Base-by-base conservation (phyloP, 306 rosid species). In the Sophora flavescens region DNA sequence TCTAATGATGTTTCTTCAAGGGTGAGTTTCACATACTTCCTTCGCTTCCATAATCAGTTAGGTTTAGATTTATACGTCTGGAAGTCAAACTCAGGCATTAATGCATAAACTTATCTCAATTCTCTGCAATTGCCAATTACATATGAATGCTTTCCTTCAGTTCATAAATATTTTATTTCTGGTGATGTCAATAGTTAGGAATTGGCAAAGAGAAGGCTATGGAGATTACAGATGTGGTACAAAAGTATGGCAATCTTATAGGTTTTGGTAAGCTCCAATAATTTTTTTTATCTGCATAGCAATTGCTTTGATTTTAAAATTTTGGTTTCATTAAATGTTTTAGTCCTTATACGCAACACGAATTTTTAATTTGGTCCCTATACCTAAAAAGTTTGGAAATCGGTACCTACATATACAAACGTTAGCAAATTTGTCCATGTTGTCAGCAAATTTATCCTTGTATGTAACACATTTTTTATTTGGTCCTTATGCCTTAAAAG, bases 181-280 rank as follows among this genome's bases (percentile, higher is more conserved):
- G 54, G 71, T 69, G 56, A 38, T 80, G 75, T 41, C 30, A 83
- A 51, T 85, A 89, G 93, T 50, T 89, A 67, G 93, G 93, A 76
- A 78, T 89, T 82, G 84, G 83, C 64, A 82, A 85, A 80, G 93
- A 89, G 76, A 87, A 77, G 84, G 87, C 88, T 64, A 45, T 59
- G 68, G 77, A 76, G 82, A 81, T 89, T 58, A 85, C 83, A 62
- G 52, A 45, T 8, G 80, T 62, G 5, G 91, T 89, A 79, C 91
- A 89, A 85, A 87, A 76, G 68, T 83, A 87, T 66, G 91, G 90
- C 42, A 89, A 87, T 68, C 91, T 89, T n/a, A 74, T 86, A 30
- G 91, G 93, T 77, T 85, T 89, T 50, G 87, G 93, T 89, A 75
- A 85, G 89, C 61, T 70, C 59, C 62, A 60, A 38, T 10, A 65